phyloP scores from a whole-genome alignment of 208 protist species.

The Crithidia thermophila region DNA sequence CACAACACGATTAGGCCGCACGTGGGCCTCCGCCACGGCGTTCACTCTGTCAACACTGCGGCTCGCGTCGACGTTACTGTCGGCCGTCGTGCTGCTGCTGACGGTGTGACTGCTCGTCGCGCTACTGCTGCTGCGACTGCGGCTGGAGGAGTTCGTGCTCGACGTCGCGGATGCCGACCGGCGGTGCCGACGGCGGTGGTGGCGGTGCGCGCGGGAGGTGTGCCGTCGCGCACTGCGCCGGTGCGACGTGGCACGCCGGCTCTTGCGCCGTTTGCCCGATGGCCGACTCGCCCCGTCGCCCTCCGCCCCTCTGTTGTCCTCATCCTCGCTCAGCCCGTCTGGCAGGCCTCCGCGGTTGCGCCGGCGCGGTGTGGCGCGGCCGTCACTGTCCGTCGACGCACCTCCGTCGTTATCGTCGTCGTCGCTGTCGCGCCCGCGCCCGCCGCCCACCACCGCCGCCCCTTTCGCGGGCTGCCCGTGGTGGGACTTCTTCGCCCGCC shows the following conservation, averaged over 20 bases:
- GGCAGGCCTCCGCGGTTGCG: not conserved
- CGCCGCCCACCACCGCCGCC: slow-evolving; percentile 11
- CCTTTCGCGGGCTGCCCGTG: not conserved
- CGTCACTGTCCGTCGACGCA: slow-evolving; percentile 2
- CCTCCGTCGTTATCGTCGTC: not conserved
- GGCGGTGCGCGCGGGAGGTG: not conserved
- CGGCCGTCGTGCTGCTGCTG: slow-evolving; percentile 20
- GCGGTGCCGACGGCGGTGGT: not conserved
- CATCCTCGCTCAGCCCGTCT: not conserved
- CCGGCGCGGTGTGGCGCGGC: not conserved
- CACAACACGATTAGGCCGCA: not conserved
- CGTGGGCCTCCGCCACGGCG: not conserved
- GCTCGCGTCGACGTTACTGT: slow-evolving; percentile 4
- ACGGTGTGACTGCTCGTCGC: slow-evolving; percentile 11
- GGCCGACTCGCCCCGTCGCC: too few relatives aligned
- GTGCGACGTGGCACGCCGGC: not conserved
- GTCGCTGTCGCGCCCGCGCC: not conserved
- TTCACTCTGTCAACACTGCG: not conserved
- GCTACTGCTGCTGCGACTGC: slow-evolving; percentile 11
- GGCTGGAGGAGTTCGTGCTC: not conserved
- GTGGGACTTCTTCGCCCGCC: not conserved
- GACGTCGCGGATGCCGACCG: not conserved
- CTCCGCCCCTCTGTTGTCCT: not conserved
- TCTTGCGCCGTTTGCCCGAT: slow-evolving; percentile 10
- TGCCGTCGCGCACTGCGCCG: slow-evolving; percentile 5